These are phyloP conservation scores for Cercospora nicotianae DNA, from an alignment of 2,329 filamentous ascomycete genomes.

Conservation along the genomic window DNA sequence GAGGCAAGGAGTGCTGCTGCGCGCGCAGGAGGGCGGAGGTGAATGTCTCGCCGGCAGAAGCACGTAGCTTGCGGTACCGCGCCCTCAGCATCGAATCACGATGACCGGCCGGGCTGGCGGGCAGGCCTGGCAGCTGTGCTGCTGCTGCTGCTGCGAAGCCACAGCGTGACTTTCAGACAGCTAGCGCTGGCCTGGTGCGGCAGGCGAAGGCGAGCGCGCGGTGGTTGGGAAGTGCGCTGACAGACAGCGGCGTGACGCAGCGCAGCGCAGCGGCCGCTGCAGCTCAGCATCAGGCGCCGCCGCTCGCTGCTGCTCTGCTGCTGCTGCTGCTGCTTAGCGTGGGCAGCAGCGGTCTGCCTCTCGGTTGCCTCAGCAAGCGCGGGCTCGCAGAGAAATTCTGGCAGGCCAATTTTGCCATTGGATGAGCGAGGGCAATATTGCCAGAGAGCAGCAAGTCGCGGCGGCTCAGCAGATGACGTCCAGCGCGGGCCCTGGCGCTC, in stretches of 20 bases:
- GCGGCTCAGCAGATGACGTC: conserved; percentile 22
- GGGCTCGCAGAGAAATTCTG: conserved; percentile 24
- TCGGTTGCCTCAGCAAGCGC: conserved; percentile 19
- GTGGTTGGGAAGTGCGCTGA: conserved; percentile 28
- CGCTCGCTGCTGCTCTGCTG: conserved; percentile 14
- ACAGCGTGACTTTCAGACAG: conserved; percentile 24
- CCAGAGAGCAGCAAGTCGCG: conserved; percentile 9
- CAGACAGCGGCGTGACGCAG: conserved; percentile 22
- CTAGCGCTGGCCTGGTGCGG: conserved; percentile 23
- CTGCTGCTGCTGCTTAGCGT: conserved; percentile 17
- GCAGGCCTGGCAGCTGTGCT: conserved; percentile 21
- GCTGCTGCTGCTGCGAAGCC: conserved; percentile 21
- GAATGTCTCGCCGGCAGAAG: conserved; percentile 23
- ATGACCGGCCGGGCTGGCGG: conserved; percentile 10
- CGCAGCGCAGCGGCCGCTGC: conserved; percentile 1
- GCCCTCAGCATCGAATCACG: conserved; percentile 23
- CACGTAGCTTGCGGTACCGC: conserved; percentile 25
- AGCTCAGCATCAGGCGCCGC: neutral
- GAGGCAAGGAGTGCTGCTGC: conserved; percentile 13
- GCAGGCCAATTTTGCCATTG: conserved; percentile 29
- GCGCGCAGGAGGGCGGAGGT: conserved; percentile 8
- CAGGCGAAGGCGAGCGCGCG: conserved; percentile 20
- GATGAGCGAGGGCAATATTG: conserved; percentile 22
- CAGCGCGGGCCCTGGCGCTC: conserved; percentile 10
- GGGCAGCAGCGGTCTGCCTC: conserved; percentile 16